Conservation (phyloP, 2,329 filamentous ascomycete genomes). For the Pyrenochaeta sp. region DNA sequence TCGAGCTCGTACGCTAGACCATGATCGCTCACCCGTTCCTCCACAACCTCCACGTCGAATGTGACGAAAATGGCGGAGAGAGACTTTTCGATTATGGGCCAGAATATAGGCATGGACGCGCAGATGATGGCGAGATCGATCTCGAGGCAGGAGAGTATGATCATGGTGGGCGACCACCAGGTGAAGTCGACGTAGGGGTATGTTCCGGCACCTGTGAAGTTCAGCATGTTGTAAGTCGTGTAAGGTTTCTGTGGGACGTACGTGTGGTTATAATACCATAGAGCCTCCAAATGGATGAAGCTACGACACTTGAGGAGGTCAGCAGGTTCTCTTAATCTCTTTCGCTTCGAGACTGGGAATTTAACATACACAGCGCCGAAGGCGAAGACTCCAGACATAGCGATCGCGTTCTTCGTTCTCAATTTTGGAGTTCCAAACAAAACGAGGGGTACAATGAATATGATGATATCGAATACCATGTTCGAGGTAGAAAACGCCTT, state of each 20-base stretch:
- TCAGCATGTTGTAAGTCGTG: no score
- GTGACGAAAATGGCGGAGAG: slow-evolving; percentile 42
- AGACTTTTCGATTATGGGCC: slow-evolving; percentile 39
- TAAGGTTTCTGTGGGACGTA: no score
- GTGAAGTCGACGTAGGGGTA: slow-evolving; percentile 43
- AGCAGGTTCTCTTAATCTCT: no score
- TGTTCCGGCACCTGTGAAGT: slow-evolving; percentile 40
- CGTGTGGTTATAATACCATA: slow-evolving; percentile 32
- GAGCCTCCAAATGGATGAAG: slow-evolving; percentile 41
- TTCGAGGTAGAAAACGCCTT: slow-evolving; percentile 39
- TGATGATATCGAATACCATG: slow-evolving; percentile 44
- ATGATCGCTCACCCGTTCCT: slow-evolving; percentile 31
- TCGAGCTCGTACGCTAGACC: slow-evolving; percentile 39
- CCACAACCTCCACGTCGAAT: slow-evolving; percentile 42
- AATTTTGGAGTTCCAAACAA: slow-evolving; percentile 38
- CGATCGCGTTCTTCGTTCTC: slow-evolving; percentile 34
- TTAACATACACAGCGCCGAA: slow-evolving; percentile 44
- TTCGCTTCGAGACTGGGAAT: neutral
- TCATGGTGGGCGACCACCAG: slow-evolving; percentile 35
- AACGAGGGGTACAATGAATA: slow-evolving; percentile 41
- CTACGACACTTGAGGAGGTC: slow-evolving; percentile 33
- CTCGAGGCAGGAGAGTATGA: slow-evolving; percentile 41
- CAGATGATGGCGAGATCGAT: slow-evolving; percentile 44
- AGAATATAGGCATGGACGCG: slow-evolving; percentile 47
- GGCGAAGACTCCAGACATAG: slow-evolving; percentile 39